Base-by-base conservation (phyloP, 2,329 filamentous ascomycete species). In the Fusarium sp. region DNA sequence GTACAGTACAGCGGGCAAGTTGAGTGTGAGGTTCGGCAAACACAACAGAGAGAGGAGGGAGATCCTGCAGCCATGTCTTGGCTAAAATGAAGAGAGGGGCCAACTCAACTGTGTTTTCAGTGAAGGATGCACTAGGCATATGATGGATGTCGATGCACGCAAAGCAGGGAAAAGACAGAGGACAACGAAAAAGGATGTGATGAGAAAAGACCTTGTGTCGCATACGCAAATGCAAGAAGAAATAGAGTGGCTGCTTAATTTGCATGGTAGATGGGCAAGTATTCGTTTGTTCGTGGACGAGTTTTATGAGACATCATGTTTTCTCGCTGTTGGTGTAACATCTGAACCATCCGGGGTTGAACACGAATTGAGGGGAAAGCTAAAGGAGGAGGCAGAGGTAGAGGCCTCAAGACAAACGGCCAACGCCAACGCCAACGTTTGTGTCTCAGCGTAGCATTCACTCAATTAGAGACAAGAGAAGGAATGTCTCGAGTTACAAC, bases 231-330 rank as follows among this genome's bases (percentile, higher is more conserved):
- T 22, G 26, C 45, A 28, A 54, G 20, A 54, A 17, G 14, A 24
- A 28, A 54, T 20, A 54, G 35, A 35, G 51, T 48, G 45, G 53
- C 30, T 55, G 48, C 15, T 53, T 41, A n/a, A 36, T 18, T 48
- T 38, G 26, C 41, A 58, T 36, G 35, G 35, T 18, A 18, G 32
- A 35, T 47, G 41, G 26, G 39, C 26, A 28, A 28, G 32, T 28
- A 15, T 30, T 36, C 11, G 65, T 55, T 63, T 30, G 38, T n/a
- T 51, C 48, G 68, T 72, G 54, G 24, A 41, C 22, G 15, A 15
- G 18, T 56, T 68, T 73, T 73, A 44, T 73, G 70, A 73, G 70
- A 62, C 41, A 50, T 73, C 66, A 73, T 70, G 39, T 73, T 73
- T 66, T 55, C 55, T 50, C 60, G 35, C 8, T 47, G 56, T 35